phyloP scores from a whole-genome alignment of 495 filamentous ascomycete genomes.

The Pyrenula aspistea region DNA sequence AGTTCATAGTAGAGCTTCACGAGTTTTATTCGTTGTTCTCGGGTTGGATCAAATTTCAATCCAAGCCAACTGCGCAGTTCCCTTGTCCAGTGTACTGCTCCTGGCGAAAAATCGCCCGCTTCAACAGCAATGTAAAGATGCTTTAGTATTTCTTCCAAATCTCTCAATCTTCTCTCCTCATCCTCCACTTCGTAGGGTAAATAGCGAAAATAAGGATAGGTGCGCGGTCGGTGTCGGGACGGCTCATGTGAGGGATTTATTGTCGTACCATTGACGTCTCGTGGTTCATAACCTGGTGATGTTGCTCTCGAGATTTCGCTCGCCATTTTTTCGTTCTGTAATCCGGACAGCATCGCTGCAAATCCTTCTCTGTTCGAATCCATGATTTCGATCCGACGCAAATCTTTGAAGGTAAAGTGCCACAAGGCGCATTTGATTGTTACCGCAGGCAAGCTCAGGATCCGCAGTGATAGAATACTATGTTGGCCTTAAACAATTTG shows the following conservation, averaged over 20 bases:
- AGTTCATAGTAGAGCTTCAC: conserved; percentile 92
- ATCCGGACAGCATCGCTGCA: conserved; percentile 8
- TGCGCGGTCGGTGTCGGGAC: conserved; percentile 70
- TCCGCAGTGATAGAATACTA: no score
- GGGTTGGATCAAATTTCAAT: conserved; percentile 90
- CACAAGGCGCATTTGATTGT: neutral
- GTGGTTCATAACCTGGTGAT: conserved; percentile 52
- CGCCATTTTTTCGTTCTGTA: conserved; percentile 29
- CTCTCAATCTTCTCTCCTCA: conserved; percentile 55
- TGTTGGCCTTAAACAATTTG: no score
- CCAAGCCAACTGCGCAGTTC: conserved; percentile 91
- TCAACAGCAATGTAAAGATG: conserved; percentile 85
- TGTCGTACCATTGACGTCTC: conserved; percentile 34
- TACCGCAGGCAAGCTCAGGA: no score
- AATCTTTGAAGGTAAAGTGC: no score
- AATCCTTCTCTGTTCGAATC: conserved; percentile 8
- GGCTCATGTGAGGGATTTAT: conserved; percentile 28
- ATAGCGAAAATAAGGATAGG: conserved; percentile 81
- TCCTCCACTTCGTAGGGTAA: conserved; percentile 82
- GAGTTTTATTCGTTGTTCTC: conserved; percentile 67
- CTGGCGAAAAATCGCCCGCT: conserved; percentile 86
- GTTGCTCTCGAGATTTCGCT: conserved; percentile 50
- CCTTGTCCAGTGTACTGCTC: conserved; percentile 92
- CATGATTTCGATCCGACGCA: conserved; percentile 2
- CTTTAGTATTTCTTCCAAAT: conserved; percentile 74